phyloP scores from a whole-genome alignment of 441 rosid genomes.

The Raphanus hybrid region DNA sequence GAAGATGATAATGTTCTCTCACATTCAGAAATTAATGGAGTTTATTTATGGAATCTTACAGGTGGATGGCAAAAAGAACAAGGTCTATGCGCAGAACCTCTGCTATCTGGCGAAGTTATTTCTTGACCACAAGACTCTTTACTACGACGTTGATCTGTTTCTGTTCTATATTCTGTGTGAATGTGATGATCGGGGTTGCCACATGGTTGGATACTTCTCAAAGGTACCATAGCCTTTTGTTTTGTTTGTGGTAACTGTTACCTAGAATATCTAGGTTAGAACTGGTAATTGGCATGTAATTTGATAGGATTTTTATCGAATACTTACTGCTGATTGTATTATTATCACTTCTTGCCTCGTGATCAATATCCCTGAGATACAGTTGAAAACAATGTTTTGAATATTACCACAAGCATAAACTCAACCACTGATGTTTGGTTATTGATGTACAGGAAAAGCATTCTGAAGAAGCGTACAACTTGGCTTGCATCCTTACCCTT shows the following conservation, averaged over 20 bases:
- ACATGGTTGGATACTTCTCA: too few relatives aligned
- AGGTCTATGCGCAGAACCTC: constrained; percentile 98
- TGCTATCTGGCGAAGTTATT: constrained; percentile 96
- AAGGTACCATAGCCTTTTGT: not conserved
- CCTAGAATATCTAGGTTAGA: not conserved
- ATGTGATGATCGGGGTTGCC: too few relatives aligned
- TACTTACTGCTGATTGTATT: not conserved
- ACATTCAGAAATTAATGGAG: constrained; percentile 8
- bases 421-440: not conserved
- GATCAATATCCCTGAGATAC: not conserved
- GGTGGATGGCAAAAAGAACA: constrained; percentile 99
- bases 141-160: constrained; percentile 19
- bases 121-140: constrained; percentile 99
- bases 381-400: not conserved
- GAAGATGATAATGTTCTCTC: not conserved
- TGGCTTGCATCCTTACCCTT: constrained; percentile 98
- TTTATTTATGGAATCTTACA: constrained; percentile 38
- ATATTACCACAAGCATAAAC: too few relatives aligned
- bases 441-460: constrained; percentile 84
- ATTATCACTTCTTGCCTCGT: not conserved
- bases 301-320: too few relatives aligned
- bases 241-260: constrained; percentile 18
- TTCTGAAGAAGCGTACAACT: constrained; percentile 96
- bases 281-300: too few relatives aligned
- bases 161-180: too few relatives aligned